phyloP scores from a whole-genome alignment of 2,329 filamentous ascomycete genomes.

The Phaeophleospora eucalypticola region DNA sequence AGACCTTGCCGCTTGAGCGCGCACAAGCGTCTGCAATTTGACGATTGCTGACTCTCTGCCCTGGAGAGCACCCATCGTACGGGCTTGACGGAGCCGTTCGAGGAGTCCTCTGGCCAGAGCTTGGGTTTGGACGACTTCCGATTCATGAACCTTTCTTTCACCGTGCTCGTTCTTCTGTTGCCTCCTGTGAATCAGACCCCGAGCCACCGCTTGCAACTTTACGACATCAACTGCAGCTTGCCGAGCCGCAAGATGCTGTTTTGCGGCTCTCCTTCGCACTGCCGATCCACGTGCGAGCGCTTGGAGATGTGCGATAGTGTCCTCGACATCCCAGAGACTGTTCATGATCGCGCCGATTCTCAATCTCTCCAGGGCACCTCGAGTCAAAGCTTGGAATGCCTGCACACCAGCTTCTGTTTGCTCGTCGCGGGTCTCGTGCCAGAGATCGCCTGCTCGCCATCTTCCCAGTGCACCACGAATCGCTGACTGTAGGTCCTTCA shows the following conservation, averaged over 20 bases:
- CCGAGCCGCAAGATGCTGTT: constrained; percentile 48
- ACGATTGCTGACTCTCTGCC: constrained; percentile 39
- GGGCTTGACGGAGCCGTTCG: constrained; percentile 33
- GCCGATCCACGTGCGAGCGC: constrained; percentile 57
- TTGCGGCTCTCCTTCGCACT: constrained; percentile 55
- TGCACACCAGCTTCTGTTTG: constrained; percentile 33
- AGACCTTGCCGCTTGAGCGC: constrained; percentile 57
- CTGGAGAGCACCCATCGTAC: constrained; percentile 28
- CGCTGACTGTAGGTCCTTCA: constrained; percentile 41
- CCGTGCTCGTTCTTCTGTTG: constrained; percentile 28
- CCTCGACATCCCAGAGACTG: constrained; percentile 78
- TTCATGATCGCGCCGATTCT: constrained; percentile 80
- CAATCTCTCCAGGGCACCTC: constrained; percentile 74
- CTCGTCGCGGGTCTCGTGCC: constrained; percentile 35
- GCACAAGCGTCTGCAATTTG: constrained; percentile 61
- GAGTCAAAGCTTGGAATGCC: constrained; percentile 40
- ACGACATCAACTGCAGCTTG: constrained; percentile 59
- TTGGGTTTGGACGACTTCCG: constrained; percentile 34
- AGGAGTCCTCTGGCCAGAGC: constrained; percentile 41
- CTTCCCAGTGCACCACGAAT: constrained; percentile 53
- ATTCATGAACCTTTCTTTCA: constrained; percentile 25
- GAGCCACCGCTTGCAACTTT: constrained; percentile 51
- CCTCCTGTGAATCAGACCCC: constrained; percentile 62
- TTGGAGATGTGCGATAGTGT: constrained; percentile 73
- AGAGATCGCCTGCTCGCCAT: constrained; percentile 50